Conservation (phyloP, 2,329 filamentous ascomycete species). For the Lecanicillium sp. region DNA sequence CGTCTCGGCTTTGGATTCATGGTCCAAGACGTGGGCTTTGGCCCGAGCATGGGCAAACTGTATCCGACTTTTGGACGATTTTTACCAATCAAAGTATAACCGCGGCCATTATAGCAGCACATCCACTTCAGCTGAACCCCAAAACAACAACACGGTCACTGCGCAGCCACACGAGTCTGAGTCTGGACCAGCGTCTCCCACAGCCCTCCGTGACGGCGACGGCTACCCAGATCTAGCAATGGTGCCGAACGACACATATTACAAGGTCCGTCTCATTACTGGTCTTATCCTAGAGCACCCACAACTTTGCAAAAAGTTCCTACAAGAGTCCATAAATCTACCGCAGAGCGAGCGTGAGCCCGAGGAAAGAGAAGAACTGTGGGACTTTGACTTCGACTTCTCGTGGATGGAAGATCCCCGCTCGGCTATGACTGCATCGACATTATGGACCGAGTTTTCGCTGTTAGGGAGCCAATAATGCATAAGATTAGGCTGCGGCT, state of each 20-base stretch:
- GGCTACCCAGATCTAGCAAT: conserved; percentile 3
- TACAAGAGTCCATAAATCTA: neutral
- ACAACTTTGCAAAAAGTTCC: conserved; percentile 3
- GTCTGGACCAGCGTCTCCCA: neutral
- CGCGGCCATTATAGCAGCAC: neutral
- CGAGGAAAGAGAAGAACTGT: neutral
- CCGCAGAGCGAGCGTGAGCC: neutral
- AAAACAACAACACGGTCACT: neutral
- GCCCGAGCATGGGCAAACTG: conserved; percentile 3
- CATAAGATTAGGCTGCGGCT: too few species aligned
- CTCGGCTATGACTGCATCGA: conserved; percentile 1
- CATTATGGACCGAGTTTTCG: neutral
- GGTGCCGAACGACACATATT: conserved; percentile 1
- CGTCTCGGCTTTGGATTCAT: neutral
- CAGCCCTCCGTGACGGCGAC: conserved; percentile 1
- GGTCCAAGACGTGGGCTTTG: conserved; percentile 1
- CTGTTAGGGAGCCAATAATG: neutral
- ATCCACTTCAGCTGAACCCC: neutral
- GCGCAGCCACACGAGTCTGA: neutral
- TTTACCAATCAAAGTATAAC: conserved; percentile 1
- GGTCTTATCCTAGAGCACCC: conserved; percentile 4
- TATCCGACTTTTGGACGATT: conserved; percentile 2
- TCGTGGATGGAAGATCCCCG: conserved; percentile 3
- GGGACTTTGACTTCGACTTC: conserved; percentile 1
- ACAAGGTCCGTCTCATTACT: conserved; percentile 4